Evolutionary conservation across 495 filamentous ascomycete species (phyloP), one percentile per base, ranked within the genome.

Genomic region (Aspergillus asperescens): DNA sequence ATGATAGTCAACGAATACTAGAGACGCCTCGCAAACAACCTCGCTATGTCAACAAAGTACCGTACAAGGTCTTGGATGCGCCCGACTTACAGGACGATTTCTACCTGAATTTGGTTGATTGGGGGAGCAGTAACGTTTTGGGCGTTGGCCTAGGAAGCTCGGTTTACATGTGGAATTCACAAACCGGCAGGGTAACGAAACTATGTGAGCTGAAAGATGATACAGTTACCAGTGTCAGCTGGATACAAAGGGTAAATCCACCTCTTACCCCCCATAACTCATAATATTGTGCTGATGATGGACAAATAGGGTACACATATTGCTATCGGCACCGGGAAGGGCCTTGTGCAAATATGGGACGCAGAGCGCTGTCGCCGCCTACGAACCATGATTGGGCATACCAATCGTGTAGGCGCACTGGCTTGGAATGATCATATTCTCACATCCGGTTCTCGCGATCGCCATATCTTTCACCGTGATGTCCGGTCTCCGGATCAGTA

Each of bases 121-220:
- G 93, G 93, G 93, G 94, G n/a, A 92, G 86, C 59, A 89, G 84
- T 56, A 93, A 96, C 69, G 82, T 95, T 19, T 71, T 98, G 7
- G 94, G 90, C 12, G 93, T 98, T 24, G 93, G 93, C 0, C 70
- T 98, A 37, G 90, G 89, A 15, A 88, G 84, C 24, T 92, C 88
- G 45, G 93, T 98, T n/a, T 98, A 96, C 62, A 93, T 97, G 88
- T 98, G 93, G 91, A 94, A 95, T 62, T 90, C 90, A 9, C 81
- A 85, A 41, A 81, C 85, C 2, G 91, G 92, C 44, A 75, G 82
- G 29, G 93, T 97, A 13, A 93, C 86, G 35, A 94, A 92, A 71
- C 79, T 97, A 0, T 97, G 94, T 65, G 91, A 95, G 37, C 77
- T 98, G 9, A 84, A 85, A 55, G 91, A 95, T 59, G 93, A 98